Evolutionary conservation across 2,329 filamentous ascomycete genomes (phyloP), one percentile per base, ranked within the genome.

Genomic region (Grosmannia clavigera): DNA sequence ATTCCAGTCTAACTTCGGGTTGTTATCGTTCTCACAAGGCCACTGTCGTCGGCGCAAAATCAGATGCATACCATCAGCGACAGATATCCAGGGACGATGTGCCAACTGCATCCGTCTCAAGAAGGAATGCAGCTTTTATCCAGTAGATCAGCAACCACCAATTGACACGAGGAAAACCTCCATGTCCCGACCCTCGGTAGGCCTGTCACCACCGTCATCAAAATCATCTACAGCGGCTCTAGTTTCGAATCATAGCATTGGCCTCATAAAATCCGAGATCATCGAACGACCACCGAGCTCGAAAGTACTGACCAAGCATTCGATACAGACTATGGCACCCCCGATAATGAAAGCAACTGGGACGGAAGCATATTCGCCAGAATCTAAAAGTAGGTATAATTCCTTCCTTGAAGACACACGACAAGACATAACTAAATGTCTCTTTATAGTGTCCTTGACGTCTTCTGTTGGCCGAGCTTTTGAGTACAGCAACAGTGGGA

Each of bases 31-130:
- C 33, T 68, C 60, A 16, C 31, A 69, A 96, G 92, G 87, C 60
- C 90, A 96, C 70, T 97, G 92, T 71, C 88, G 92, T 68, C 82
- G 89, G 70, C 86, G 92, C 66, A 97, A 97, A 74, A 97, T 97
- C 64, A 82, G 92, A 73, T 97, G 92, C 72, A 83, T 96, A 58
- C 80, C 90, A 52, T 84, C 88, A 10, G 79, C 83, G 56, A 84
- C 85, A 64, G 90, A 95, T 66, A 70, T 79, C 11, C 83, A 89
- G 68, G 85, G 85, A 54, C 85, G 91, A 64, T 97, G 92, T 74
- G 83, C 87, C 65, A 96, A 95, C 75, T 97, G 92, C 74, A 95
- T 96, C 68, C 85, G 91, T 55, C 76, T 97, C 69, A 95, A 95
- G 73, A 96, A 95, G 69, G 90, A 96, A 65, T 97, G 92, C 73